Evolutionary conservation across 495 filamentous ascomycete genomes (phyloP), one percentile per base, ranked within the genome.

Genomic region (Hypoxylon lenormandii): DNA sequence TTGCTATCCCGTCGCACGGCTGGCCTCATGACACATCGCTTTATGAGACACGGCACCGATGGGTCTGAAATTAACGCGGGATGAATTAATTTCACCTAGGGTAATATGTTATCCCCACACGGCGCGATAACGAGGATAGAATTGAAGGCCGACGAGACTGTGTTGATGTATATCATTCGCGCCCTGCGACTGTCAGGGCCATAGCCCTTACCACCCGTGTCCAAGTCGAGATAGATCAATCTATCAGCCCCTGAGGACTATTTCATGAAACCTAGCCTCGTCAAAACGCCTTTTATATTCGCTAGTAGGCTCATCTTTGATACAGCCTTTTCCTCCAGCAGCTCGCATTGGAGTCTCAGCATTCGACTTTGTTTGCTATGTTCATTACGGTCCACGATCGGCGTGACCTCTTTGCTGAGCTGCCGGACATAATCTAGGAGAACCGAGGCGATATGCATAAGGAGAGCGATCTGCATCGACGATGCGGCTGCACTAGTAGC

Each of bases 401-500:
- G 15, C 12, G 43, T 12, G 23, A 72, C 52, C 21, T 30, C 57
- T 51, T 57, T 55, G 18, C 42, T 68, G 36, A 75, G 45, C n/a
- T 28, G 60, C 10, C 48, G 47, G 5, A 64, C 60, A 3, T 69
- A 57, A 5, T 68, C 73, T n/a, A 54, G 42, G 23, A 76, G 65
- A 1, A 73, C 65, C 1, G 60, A 43, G 4, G 64, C 53, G 10
- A 78, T 51, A 21, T 76, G 72, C 5, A 71, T 51, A 3, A 78
- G 52, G 16, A 79, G 65, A 18, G 72, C 69, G 23, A 57, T 69
- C 30, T 80, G 76, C 76, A 80, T 77, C 1, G 72, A 64, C 0
- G 74, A 66, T 8, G 74, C 73, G 8, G 69, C 19, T 5, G 74
- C 42, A 1, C 56, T 52, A 18, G 72, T 74, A 5, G 76, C 75